phyloP scores from a whole-genome alignment of 352 stramenopile genomes.

The Phytopythium sindhum region DNA sequence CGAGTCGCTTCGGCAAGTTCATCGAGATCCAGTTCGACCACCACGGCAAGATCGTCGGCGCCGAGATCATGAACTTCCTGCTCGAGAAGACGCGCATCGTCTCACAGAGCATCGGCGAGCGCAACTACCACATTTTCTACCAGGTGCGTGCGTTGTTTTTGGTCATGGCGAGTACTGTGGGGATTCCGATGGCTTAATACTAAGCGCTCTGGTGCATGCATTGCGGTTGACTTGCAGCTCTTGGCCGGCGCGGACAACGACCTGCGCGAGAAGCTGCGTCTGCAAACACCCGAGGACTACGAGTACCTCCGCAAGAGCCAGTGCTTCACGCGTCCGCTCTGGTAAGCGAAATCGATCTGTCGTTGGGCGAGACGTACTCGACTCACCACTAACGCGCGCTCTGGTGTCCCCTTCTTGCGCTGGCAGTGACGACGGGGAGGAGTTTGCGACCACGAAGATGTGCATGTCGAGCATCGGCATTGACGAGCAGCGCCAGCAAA shows the following conservation, averaged over 20 bases:
- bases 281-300: slow-evolving; percentile 78
- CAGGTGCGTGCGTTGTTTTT: slow-evolving; percentile 55
- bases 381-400: not conserved
- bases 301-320: slow-evolving; percentile 87
- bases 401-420: not conserved
- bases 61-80: slow-evolving; percentile 90
- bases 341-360: slow-evolving; percentile 17
- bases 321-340: slow-evolving; percentile 74
- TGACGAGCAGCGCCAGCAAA: slow-evolving; percentile 64
- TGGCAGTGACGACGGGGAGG: slow-evolving; percentile 61
- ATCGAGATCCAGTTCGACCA: slow-evolving; percentile 96
- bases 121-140: slow-evolving; percentile 98
- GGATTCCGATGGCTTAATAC: not conserved
- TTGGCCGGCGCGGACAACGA: slow-evolving; percentile 74
- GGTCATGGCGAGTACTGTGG: slow-evolving; percentile 7
- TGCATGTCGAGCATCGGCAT: slow-evolving; percentile 90
- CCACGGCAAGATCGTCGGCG: slow-evolving; percentile 88
- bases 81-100: slow-evolving; percentile 91
- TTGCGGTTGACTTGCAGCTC: slow-evolving; percentile 27
- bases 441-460: slow-evolving; percentile 80
- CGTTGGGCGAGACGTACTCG: not conserved
- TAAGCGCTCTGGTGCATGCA: not conserved
- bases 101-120: slow-evolving; percentile 87
- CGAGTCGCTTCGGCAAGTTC: slow-evolving; percentile 96
- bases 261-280: slow-evolving; percentile 57